These are phyloP conservation scores for Penicillium glabrum DNA, from an alignment of 2,329 filamentous ascomycete genomes.

Conservation along the genomic window DNA sequence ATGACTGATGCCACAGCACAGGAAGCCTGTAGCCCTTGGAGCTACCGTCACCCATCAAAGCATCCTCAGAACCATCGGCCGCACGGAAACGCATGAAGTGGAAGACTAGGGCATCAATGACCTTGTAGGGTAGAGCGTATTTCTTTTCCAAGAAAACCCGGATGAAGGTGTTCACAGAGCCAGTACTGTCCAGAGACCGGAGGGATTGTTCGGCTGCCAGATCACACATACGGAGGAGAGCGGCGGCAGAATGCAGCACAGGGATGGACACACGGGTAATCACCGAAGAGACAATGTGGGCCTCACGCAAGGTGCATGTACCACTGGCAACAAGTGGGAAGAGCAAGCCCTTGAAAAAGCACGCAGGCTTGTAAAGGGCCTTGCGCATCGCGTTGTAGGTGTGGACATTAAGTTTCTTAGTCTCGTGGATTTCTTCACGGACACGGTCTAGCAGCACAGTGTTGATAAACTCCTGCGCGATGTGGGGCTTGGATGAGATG, in stretches of 20 bases:
- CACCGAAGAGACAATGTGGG: conserved; percentile 85
- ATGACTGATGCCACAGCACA: conserved; percentile 93
- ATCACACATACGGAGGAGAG: conserved; percentile 87
- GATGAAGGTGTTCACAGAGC: conserved; percentile 94
- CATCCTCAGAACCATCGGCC: conserved; percentile 58
- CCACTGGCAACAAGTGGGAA: conserved; percentile 84
- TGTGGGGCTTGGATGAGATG: conserved; percentile 75
- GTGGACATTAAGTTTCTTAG: conserved; percentile 92
- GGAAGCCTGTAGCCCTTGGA: conserved; percentile 68
- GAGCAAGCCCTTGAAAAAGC: conserved; percentile 94
- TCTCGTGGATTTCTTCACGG: conserved; percentile 91
- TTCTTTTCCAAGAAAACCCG: conserved; percentile 92
- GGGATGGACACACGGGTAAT: conserved; percentile 82
- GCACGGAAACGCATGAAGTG: conserved; percentile 90
- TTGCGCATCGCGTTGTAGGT: conserved; percentile 94
- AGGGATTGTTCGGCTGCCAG: conserved; percentile 89
- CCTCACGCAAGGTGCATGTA: conserved; percentile 89
- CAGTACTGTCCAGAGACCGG: conserved; percentile 74
- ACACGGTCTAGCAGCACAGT: conserved; percentile 85
- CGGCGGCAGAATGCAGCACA: conserved; percentile 87
- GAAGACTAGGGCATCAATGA: conserved; percentile 91
- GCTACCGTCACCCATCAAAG: conserved; percentile 48
- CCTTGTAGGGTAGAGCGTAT: conserved; percentile 92
- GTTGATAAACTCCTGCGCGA: conserved; percentile 82
- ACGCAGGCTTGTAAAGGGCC: conserved; percentile 85